Evolutionary conservation across 2,329 filamentous ascomycete genomes (phyloP).

Genomic region (Phialophora expanda): DNA sequence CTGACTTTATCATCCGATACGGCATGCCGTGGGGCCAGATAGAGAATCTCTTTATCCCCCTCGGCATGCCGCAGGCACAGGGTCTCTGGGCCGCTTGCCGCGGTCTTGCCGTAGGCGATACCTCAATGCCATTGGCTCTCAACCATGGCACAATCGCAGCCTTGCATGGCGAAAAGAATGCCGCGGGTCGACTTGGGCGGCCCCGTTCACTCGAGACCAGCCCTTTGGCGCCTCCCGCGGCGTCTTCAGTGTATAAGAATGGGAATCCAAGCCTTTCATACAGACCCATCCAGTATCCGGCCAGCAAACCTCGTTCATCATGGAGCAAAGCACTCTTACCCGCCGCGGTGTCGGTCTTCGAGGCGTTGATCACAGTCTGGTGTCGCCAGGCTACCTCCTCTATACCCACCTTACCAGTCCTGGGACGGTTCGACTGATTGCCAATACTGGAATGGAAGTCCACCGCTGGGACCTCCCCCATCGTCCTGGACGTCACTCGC

Average conservation of each 20-base stretch:
- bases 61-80: constrained; percentile 9
- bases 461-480: constrained; percentile 52
- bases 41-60: background rate
- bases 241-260: background rate
- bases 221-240: background rate
- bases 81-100: constrained; percentile 1
- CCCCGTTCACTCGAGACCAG: background rate
- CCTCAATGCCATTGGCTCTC: constrained; percentile 3
- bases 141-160: background rate
- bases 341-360: constrained; percentile 51
- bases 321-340: constrained; percentile 54
- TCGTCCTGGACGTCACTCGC: constrained; percentile 51
- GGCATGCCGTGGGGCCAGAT: constrained; percentile 8
- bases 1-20: constrained; percentile 1
- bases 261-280: background rate
- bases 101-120: constrained; percentile 7
- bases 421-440: constrained; percentile 47
- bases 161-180: background rate
- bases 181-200: background rate
- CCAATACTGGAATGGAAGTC: constrained; percentile 50
- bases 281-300: background rate
- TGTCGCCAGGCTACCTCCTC: constrained; percentile 51
- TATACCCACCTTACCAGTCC: constrained; percentile 50
- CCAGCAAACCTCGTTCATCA: constrained; percentile 28
- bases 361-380: constrained; percentile 47